phyloP scores from a whole-genome alignment of 345 rosid species.

The Eucalyptus regnans region DNA sequence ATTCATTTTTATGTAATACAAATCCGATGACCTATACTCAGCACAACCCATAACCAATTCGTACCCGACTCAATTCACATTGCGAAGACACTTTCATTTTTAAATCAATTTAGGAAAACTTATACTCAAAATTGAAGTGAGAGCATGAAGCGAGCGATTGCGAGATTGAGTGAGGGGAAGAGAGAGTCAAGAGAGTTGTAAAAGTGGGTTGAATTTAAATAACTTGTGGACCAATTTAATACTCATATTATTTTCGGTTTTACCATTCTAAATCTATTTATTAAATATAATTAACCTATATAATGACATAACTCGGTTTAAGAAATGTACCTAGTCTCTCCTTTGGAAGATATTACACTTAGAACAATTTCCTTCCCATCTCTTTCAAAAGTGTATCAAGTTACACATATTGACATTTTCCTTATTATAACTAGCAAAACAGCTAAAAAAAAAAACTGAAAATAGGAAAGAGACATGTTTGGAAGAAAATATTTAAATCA shows the following conservation, averaged over 20 bases:
- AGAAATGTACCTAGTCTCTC: too few relatives aligned
- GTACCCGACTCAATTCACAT: fast-evolving
- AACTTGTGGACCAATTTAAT: neutral
- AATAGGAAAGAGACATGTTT: neutral
- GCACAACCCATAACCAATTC: fast-evolving
- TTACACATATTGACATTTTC: neutral
- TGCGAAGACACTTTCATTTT: too few relatives aligned
- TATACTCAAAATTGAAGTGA: neutral
- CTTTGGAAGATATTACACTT: neutral
- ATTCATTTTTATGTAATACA: fast-evolving
- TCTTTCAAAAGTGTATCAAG: neutral
- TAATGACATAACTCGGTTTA: too few relatives aligned
- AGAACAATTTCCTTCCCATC: neutral
- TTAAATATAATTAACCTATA: too few relatives aligned
- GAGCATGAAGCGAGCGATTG: neutral
- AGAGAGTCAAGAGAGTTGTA: neutral
- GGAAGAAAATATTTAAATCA: neutral
- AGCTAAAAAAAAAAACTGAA: neutral
- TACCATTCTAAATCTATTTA: neutral
- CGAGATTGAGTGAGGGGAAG: fast-evolving
- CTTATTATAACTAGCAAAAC: neutral
- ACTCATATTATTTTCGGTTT: fast-evolving
- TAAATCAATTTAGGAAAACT: fast-evolving
- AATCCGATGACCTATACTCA: fast-evolving
- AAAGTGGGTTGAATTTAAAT: neutral